phyloP scores from a whole-genome alignment of 148 eudicot genomes.

The Agrostemma githago region DNA sequence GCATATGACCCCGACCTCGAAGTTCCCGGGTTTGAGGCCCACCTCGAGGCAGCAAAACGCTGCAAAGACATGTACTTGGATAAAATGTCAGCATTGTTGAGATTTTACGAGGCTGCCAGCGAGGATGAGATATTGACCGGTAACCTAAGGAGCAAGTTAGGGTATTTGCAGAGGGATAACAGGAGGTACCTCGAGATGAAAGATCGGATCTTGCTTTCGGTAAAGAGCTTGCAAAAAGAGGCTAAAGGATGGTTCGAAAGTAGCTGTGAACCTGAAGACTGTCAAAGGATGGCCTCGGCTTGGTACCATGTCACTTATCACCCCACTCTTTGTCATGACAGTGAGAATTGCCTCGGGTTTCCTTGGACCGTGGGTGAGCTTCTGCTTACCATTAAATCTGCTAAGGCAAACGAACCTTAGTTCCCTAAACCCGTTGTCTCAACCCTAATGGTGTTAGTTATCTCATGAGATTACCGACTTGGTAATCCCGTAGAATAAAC shows the following conservation, averaged over 20 bases:
- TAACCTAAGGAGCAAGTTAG: slow-evolving; percentile 47
- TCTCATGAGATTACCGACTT: not conserved
- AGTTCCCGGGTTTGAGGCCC: slow-evolving; percentile 55
- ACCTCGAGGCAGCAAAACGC: slow-evolving; percentile 42
- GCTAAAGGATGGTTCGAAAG: slow-evolving; percentile 70
- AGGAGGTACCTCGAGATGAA: slow-evolving; percentile 65
- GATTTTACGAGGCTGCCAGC: slow-evolving; percentile 56
- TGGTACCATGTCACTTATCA: slow-evolving; percentile 93
- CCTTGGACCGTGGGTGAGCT: slow-evolving; percentile 81
- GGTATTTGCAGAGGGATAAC: slow-evolving; percentile 66
- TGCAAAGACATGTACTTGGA: slow-evolving; percentile 76
- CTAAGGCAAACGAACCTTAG: slow-evolving; percentile 18
- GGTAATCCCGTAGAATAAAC: not conserved
- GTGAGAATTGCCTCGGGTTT: slow-evolving; percentile 67
- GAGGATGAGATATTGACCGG: slow-evolving; percentile 87
- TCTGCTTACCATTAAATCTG: slow-evolving; percentile 55
- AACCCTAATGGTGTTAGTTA: not conserved
- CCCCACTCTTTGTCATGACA: slow-evolving; percentile 46
- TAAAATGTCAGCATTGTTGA: slow-evolving; percentile 51
- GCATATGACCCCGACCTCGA: slow-evolving; percentile 65
- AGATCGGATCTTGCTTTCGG: slow-evolving; percentile 67
- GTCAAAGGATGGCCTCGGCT: slow-evolving; percentile 72
- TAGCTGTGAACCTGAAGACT: slow-evolving; percentile 43
- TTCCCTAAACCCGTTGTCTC: not conserved
- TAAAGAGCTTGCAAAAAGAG: slow-evolving; percentile 63